A percentile compares a stretch with the other conserved stretches of the same genome.
Evolutionary conservation across 2,329 filamentous ascomycete species (phyloP).

Genomic region (Calonectria crousiana): DNA sequence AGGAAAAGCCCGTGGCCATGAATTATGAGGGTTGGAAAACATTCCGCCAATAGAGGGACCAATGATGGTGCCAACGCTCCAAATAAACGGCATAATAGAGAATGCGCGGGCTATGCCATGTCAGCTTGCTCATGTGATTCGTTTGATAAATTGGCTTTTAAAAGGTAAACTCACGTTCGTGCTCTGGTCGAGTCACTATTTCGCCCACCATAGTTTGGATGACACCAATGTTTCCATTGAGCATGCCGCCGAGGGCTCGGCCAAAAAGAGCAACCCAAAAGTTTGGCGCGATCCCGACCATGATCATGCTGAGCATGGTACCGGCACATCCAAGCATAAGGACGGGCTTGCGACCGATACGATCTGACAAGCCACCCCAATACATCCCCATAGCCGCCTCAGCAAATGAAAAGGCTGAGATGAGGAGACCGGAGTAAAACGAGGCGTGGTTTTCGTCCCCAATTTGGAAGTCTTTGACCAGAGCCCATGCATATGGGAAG

Average conservation of each 20-base stretch:
- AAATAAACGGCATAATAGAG: slow-evolving; percentile 94
- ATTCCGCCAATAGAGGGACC: slow-evolving; percentile 90
- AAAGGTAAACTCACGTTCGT: slow-evolving; percentile 78
- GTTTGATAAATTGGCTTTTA: background rate
- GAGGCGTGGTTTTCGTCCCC: slow-evolving; percentile 81
- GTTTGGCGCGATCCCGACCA: slow-evolving; percentile 85
- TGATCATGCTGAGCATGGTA: slow-evolving; percentile 84
- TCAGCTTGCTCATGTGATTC: slow-evolving; percentile 10
- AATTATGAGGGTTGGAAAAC: slow-evolving; percentile 82
- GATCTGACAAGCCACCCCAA: slow-evolving; percentile 88
- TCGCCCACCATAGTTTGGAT: slow-evolving; percentile 96
- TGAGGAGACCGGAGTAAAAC: slow-evolving; percentile 89
- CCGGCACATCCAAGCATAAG: slow-evolving; percentile 84
- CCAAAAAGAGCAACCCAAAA: slow-evolving; percentile 87
- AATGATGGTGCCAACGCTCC: slow-evolving; percentile 90
- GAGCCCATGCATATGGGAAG: slow-evolving; percentile 90
- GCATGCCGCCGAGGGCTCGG: slow-evolving; percentile 80
- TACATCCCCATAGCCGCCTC: slow-evolving; percentile 89
- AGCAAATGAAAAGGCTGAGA: slow-evolving; percentile 86
- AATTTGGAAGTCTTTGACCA: slow-evolving; percentile 81
- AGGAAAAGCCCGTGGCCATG: slow-evolving; percentile 80
- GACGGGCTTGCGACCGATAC: slow-evolving; percentile 86
- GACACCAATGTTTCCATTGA: slow-evolving; percentile 93
- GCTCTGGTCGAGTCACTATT: slow-evolving; percentile 83
- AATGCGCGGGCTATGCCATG: slow-evolving; percentile 77